Base-by-base conservation (phyloP, 306 rosid species). In the Psophocarpus tetragonolobus region DNA sequence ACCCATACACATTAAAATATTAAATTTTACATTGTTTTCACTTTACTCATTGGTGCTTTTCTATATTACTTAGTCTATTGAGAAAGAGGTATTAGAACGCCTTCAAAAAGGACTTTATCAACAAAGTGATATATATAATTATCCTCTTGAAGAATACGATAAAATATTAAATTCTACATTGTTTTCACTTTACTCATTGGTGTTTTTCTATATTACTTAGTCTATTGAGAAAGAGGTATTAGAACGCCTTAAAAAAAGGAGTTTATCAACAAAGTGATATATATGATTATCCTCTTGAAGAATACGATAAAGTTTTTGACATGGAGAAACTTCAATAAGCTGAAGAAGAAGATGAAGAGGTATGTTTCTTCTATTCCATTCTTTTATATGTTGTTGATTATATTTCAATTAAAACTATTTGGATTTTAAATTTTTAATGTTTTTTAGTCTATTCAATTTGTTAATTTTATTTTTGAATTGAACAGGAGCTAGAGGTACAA, bases 11-110 rank as follows among this genome's bases (percentile, higher is more conserved):
- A 65, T 29, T 66, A n/a, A n/a, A n/a, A n/a, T n/a, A n/a, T n/a
- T n/a, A 24, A 56, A 58, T 81, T 63, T 17, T 33, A 21, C 73
- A 45, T 17, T 53, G 72, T 71, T 45, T 23, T 77, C 10, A 9
- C 4, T 71, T 56, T 21, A 67, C 88, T 85, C 69, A 75, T 42
- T 62, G 44, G 6, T 67, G 17, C 44, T 65, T 81, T 32, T 66
- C 62, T 42, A 65, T 61, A 71, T 80, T 86, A 15, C 73, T 82
- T 83, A 94, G 97, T 53, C 85, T 66, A 89, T 94, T 66, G 93
- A 88, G 68, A 88, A 84, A 38, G 97, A 95, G 87, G 85, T 95
- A 33, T 47, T 92, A 36, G 88, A 88, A 75, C 98, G 97, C n/a
- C n/a, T n/a, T n/a, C n/a, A 86, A 24, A 88, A 86, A 20, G 89